These are phyloP conservation scores for Scortechinia acanthostroma DNA, from an alignment of 2,329 filamentous ascomycete species.

Conservation along the genomic window DNA sequence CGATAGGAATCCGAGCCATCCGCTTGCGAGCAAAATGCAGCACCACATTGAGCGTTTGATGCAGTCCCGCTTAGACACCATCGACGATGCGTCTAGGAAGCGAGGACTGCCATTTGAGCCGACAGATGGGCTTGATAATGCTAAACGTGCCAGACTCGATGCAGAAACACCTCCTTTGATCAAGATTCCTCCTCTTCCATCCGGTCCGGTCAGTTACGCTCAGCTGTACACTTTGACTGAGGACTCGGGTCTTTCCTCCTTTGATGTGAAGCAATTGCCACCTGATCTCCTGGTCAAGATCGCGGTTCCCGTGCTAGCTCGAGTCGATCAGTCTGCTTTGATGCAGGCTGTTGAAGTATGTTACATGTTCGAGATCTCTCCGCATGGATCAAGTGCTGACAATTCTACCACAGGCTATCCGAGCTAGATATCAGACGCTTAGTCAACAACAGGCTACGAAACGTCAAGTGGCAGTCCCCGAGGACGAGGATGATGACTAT, in stretches of 20 bases:
- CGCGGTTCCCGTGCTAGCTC: slow-evolving; percentile 69
- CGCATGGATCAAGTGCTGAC: slow-evolving; percentile 8
- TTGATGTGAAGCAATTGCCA: slow-evolving; percentile 77
- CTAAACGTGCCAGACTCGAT: slow-evolving; percentile 74
- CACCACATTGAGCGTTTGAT: slow-evolving; percentile 79
- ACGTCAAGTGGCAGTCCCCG: neutral
- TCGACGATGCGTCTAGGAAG: slow-evolving; percentile 75
- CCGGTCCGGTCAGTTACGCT: slow-evolving; percentile 71
- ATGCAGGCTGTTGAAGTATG: slow-evolving; percentile 68
- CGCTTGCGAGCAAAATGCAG: slow-evolving; percentile 71
- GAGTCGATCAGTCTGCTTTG: slow-evolving; percentile 63
- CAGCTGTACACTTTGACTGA: slow-evolving; percentile 81
- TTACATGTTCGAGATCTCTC: slow-evolving; percentile 9
- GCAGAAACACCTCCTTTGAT: slow-evolving; percentile 33
- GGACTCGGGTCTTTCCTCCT: slow-evolving; percentile 67
- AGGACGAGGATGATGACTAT: slow-evolving; percentile 13
- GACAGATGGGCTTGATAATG: slow-evolving; percentile 62
- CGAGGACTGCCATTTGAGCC: slow-evolving; percentile 66
- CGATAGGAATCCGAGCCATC: slow-evolving; percentile 70
- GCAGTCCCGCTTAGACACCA: slow-evolving; percentile 69
- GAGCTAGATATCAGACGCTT: slow-evolving; percentile 30
- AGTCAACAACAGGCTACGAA: slow-evolving; percentile 7
- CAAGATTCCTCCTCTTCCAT: slow-evolving; percentile 63
- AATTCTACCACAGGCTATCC: slow-evolving; percentile 33
- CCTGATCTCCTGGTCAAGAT: slow-evolving; percentile 72